Conservation (phyloP, 805 yeast genomes). For the Ogataea naganishii region DNA sequence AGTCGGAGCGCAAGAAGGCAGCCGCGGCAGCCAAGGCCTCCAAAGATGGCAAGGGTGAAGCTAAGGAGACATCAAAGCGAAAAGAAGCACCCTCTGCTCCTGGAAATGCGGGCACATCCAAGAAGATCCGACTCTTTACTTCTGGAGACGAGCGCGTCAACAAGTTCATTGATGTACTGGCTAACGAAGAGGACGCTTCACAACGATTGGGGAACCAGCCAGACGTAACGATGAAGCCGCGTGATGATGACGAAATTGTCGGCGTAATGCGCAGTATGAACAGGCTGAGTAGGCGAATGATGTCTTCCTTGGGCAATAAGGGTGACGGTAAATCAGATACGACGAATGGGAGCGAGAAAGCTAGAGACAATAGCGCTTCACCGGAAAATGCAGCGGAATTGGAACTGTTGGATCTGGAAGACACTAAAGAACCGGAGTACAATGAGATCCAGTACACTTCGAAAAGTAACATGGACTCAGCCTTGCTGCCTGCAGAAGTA, state of each 20-base stretch:
- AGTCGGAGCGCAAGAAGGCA: background rate
- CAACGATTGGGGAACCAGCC: slow-evolving; percentile 72
- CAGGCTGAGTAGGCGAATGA: slow-evolving; percentile 74
- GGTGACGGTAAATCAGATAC: slow-evolving; percentile 23
- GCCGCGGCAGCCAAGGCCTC: too few relatives aligned
- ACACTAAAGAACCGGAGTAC: slow-evolving; percentile 37
- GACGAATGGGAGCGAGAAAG: too few relatives aligned
- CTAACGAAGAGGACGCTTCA: slow-evolving; percentile 75
- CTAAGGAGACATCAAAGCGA: too few relatives aligned
- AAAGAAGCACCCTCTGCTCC: too few relatives aligned
- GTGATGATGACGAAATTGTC: slow-evolving; percentile 57
- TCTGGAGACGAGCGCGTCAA: slow-evolving; percentile 40
- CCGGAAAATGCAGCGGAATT: slow-evolving; percentile 35
- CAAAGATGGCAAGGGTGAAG: too few relatives aligned
- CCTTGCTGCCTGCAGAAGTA: slow-evolving; percentile 15
- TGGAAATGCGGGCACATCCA: too few relatives aligned
- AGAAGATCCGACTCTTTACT: slow-evolving; percentile 26
- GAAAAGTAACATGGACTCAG: slow-evolving; percentile 15
- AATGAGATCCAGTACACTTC: slow-evolving; percentile 34
- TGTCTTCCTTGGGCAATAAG: slow-evolving; percentile 42
- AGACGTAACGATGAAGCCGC: slow-evolving; percentile 77
- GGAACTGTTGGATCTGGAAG: slow-evolving; percentile 43
- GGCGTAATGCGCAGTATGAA: slow-evolving; percentile 84
- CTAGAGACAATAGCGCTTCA: too few relatives aligned
- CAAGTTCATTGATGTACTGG: slow-evolving; percentile 69